These are phyloP conservation scores for Diddensiella santjacobensis DNA, from an alignment of 805 yeast genomes.

Conservation along the genomic window DNA sequence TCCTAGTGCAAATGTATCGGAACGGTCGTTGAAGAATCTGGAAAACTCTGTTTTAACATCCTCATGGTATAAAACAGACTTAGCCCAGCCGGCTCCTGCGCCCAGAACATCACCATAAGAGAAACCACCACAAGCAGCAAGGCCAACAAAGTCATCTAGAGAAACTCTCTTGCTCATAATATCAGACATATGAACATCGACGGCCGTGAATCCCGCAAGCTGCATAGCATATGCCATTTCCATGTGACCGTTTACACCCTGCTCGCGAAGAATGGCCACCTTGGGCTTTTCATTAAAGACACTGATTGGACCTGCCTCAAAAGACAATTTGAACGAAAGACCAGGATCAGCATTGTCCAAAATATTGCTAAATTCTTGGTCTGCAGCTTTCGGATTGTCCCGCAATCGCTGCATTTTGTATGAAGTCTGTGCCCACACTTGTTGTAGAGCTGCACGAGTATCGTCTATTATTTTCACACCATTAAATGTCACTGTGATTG, in stretches of 20 bases:
- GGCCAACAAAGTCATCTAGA: constrained; percentile 78
- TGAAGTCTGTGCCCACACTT: constrained; percentile 83
- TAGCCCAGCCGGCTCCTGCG: constrained; percentile 99
- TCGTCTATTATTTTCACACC: constrained; percentile 45
- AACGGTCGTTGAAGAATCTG: constrained; percentile 77
- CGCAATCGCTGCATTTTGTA: constrained; percentile 85
- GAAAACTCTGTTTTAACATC: constrained; percentile 70
- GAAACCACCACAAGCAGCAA: constrained; percentile 99
- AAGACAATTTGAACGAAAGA: constrained; percentile 73
- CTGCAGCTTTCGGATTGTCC: constrained; percentile 89
- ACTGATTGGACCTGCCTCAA: constrained; percentile 40
- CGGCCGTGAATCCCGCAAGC: constrained; percentile 90
- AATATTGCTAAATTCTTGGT: constrained; percentile 75
- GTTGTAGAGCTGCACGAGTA: constrained; percentile 70
- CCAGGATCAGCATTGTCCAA: constrained; percentile 88
- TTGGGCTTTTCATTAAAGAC: constrained; percentile 54
- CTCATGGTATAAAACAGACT: constrained; percentile 83
- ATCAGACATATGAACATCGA: constrained; percentile 97
- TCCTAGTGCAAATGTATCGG: constrained; percentile 94
- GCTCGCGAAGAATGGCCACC: constrained; percentile 96
- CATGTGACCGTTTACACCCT: constrained; percentile 96
- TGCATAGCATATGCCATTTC: constrained; percentile 98
- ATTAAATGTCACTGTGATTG: constrained; percentile 46
- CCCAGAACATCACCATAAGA: constrained; percentile 98
- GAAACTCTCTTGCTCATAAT: constrained; percentile 67